phyloP scores from a whole-genome alignment of 1,284 basidiomycete species.

The Papiliotrema terrestris region DNA sequence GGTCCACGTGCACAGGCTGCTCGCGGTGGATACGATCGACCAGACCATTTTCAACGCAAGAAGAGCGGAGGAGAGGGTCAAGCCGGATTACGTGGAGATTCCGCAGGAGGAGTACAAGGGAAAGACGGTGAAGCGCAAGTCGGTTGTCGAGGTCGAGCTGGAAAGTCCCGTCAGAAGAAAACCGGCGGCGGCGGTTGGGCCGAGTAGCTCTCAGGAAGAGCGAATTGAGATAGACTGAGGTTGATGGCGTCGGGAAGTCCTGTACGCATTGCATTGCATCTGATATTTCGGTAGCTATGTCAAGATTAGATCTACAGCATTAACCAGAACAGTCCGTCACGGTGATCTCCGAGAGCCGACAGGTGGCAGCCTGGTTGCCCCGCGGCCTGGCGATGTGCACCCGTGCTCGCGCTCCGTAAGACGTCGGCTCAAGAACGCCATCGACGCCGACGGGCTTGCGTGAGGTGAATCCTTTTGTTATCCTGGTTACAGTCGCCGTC shows the following conservation, averaged over 20 bases:
- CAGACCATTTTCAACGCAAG: conserved; percentile 58
- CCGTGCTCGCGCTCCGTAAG: too few relatives aligned
- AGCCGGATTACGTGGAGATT: conserved; percentile 34
- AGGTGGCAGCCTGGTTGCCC: too few relatives aligned
- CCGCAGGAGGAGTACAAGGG: conserved; percentile 25
- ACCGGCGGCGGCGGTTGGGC: not conserved
- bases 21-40: conserved; percentile 80
- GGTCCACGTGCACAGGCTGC: conserved; percentile 75
- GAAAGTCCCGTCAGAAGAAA: conserved; percentile 8
- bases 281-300: too few relatives aligned
- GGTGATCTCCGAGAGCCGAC: too few relatives aligned
- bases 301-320: too few relatives aligned
- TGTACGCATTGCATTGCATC: not conserved
- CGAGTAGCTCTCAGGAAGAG: not conserved
- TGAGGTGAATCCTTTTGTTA: too few relatives aligned
- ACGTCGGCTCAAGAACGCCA: too few relatives aligned
- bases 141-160: conserved; percentile 11
- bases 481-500: too few relatives aligned
- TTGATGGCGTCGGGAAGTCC: not conserved
- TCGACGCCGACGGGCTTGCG: too few relatives aligned
- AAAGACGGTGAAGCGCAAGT: conserved; percentile 11
- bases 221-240: conserved; percentile 7
- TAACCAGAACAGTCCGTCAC: too few relatives aligned
- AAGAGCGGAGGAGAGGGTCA: conserved; percentile 22
- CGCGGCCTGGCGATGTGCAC: too few relatives aligned